Conservation (phyloP, 2,329 filamentous ascomycete species). For the Malbranchea cinnamomea region DNA sequence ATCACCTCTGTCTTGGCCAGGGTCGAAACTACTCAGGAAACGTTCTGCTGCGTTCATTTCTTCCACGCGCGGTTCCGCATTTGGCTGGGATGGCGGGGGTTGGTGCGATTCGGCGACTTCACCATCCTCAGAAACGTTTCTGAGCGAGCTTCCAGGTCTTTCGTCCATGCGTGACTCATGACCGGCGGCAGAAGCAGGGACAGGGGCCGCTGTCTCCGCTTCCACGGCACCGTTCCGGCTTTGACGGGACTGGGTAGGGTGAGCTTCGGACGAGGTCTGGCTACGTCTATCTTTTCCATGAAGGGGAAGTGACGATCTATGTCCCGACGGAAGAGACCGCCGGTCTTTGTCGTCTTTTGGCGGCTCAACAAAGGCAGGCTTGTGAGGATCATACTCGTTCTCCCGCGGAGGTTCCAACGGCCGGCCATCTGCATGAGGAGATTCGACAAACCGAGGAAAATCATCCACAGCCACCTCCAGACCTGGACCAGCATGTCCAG, state of each 20-base stretch:
- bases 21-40: conserved; percentile 23
- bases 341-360: too few relatives aligned
- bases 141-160: conserved; percentile 6
- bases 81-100: conserved; percentile 4
- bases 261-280: too few relatives aligned
- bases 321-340: too few relatives aligned
- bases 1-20: conserved; percentile 11
- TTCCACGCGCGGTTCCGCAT: conserved; percentile 11
- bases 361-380: conserved; percentile 19
- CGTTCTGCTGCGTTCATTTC: conserved; percentile 22
- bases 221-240: background rate
- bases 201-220: background rate
- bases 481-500: conserved; percentile 4
- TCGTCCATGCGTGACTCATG: background rate
- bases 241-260: too few relatives aligned
- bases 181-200: background rate
- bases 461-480: conserved; percentile 12
- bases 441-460: conserved; percentile 12
- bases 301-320: too few relatives aligned
- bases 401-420: conserved; percentile 21
- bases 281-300: too few relatives aligned
- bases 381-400: conserved; percentile 35
- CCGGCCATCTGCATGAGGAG: conserved; percentile 10
- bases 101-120: conserved; percentile 16
- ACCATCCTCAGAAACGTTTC: conserved; percentile 23